Percentiles rank a stretch among this genome's conserved stretches.
phyloP scores from a whole-genome alignment of 106 monocot species.

The Allium fistulosum region DNA sequence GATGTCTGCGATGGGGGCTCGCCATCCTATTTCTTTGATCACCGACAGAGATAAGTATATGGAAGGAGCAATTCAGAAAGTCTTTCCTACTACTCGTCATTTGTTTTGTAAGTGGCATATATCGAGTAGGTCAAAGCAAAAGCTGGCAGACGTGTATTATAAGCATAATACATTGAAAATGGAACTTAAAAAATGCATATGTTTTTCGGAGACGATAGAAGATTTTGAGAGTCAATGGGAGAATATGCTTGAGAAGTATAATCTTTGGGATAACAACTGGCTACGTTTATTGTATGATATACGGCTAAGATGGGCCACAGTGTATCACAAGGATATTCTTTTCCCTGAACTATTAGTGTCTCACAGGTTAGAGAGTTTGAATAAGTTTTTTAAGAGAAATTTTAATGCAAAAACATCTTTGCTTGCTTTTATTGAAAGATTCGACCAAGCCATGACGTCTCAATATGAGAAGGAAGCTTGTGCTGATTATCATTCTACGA shows the following conservation, averaged over 20 bases:
- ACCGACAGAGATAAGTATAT: conserved; percentile 79
- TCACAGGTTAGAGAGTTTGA: conserved; percentile 65
- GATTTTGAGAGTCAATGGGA: conserved; percentile 88
- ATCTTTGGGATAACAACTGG: conserved; percentile 82
- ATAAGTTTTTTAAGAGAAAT: conserved; percentile 84
- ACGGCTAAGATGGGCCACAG: conserved; percentile 48
- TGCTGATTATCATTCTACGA: conserved; percentile 47
- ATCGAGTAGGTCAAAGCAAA: conserved; percentile 79
- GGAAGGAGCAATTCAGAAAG: conserved; percentile 72
- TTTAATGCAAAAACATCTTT: conserved; percentile 68
- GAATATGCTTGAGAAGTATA: conserved; percentile 52
- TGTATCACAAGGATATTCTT: conserved; percentile 39
- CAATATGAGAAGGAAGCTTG: conserved; percentile 73
- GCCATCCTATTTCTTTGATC: conserved; percentile 44
- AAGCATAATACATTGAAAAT: conserved; percentile 45
- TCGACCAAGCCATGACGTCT: conserved; percentile 56
- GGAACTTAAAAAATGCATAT: conserved; percentile 64
- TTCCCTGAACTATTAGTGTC: conserved; percentile 54
- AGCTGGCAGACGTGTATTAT: conserved; percentile 62
- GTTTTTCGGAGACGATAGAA: conserved; percentile 44
- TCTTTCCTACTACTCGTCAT: conserved; percentile 69
- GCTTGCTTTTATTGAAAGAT: conserved; percentile 44
- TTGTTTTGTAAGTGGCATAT: conserved; percentile 82
- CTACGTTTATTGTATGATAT: conserved; percentile 48
- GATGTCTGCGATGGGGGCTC: conserved; percentile 74